A percentile compares a stretch with the other conserved stretches of the same genome.
Evolutionary conservation across 2,329 filamentous ascomycete species (phyloP).

Genomic region (Paracoccidioides lutzii): DNA sequence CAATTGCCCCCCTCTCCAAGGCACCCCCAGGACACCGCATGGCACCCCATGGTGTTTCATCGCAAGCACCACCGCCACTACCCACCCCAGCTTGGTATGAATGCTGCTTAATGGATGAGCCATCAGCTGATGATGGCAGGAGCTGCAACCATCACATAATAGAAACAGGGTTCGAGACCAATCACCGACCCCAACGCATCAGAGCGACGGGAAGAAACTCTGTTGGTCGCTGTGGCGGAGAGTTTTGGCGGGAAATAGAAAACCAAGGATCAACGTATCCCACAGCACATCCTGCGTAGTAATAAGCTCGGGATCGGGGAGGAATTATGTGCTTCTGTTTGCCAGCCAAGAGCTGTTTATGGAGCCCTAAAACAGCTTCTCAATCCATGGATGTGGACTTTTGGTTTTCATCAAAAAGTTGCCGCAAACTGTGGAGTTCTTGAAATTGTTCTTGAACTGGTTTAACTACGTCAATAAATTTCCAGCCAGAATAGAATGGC

Average conservation of each 20-base stretch:
- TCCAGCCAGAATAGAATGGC: too few relatives aligned
- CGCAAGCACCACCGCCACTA: background rate
- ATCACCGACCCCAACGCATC: constrained; percentile 11
- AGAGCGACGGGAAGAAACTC: background rate
- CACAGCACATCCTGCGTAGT: too few relatives aligned
- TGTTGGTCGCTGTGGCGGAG: background rate
- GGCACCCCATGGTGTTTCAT: background rate
- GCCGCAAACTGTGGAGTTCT: too few relatives aligned
- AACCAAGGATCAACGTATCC: background rate
- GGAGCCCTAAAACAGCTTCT: too few relatives aligned
- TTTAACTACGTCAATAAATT: too few relatives aligned
- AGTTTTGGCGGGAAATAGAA: background rate
- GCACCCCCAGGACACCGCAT: background rate
- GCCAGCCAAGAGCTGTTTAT: too few relatives aligned
- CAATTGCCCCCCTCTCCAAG: background rate
- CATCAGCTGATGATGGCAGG: background rate
- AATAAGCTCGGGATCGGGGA: background rate
- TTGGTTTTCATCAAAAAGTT: too few relatives aligned
- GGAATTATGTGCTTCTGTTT: background rate
- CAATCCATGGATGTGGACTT: too few relatives aligned
- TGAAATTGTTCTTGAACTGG: too few relatives aligned
- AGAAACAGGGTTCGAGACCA: constrained; percentile 22
- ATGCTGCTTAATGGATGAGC: background rate
- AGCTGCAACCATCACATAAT: constrained; percentile 20
- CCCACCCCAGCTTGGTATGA: background rate